phyloP scores from a whole-genome alignment of 2,329 filamentous ascomycete species.

The Pseudocercospora fijiensis region DNA sequence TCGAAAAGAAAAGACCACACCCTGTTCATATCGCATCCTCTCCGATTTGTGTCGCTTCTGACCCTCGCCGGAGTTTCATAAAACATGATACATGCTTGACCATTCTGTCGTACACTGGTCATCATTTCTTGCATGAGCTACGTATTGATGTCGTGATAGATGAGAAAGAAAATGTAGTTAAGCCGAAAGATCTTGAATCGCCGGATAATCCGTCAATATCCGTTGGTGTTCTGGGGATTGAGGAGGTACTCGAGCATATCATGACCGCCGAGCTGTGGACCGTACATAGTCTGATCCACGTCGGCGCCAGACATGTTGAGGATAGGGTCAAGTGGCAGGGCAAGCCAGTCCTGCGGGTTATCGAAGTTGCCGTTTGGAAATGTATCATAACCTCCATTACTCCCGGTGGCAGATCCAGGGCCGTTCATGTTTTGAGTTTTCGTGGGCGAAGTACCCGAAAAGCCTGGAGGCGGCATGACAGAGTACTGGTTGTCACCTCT shows the following conservation, averaged over 20 bases:
- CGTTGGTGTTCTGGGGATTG: constrained; percentile 26
- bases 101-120: not conserved
- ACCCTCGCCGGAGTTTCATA: not conserved
- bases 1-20: not conserved
- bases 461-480: constrained; percentile 52
- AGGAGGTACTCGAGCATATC: constrained; percentile 51
- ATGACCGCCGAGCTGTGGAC: constrained; percentile 63
- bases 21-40: not conserved
- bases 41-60: not conserved
- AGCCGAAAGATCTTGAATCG: not conserved
- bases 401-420: constrained; percentile 18
- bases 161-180: not conserved
- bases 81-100: not conserved
- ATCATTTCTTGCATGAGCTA: not conserved
- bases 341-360: constrained; percentile 58
- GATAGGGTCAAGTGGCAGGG: constrained; percentile 61
- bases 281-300: constrained; percentile 56
- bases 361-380: constrained; percentile 25
- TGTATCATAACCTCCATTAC: constrained; percentile 23
- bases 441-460: constrained; percentile 35
- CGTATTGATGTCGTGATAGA: not conserved
- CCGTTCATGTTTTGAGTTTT: constrained; percentile 36
- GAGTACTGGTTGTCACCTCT: constrained; percentile 42
- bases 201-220: not conserved
- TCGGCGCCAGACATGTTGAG: constrained; percentile 56